These are phyloP conservation scores for Neurospora sp. DNA, from an alignment of 2,329 filamentous ascomycete species.

Conservation along the genomic window DNA sequence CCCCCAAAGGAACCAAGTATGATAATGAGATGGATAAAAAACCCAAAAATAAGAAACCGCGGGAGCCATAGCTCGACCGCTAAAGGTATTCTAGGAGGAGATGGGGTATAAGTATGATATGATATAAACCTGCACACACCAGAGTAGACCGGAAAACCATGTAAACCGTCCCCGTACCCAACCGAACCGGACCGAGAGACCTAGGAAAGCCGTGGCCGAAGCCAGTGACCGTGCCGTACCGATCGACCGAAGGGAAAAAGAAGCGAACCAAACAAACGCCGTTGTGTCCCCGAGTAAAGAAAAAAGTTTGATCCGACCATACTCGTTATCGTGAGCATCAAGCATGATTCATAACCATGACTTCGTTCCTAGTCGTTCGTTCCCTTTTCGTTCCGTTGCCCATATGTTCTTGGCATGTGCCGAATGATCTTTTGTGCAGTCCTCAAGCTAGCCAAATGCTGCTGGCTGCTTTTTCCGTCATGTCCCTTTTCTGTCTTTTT, in stretches of 20 bases:
- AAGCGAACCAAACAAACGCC: not conserved
- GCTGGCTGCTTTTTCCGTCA: not conserved
- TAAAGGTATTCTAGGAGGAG: not conserved
- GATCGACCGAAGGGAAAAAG: not conserved
- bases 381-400: not conserved
- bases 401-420: not conserved
- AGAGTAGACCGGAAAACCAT: too few relatives aligned
- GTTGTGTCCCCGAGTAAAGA: not conserved
- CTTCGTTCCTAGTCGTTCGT: not conserved
- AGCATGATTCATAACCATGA: not conserved
- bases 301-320: not conserved
- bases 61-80: slow-evolving; percentile 11
- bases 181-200: too few relatives aligned
- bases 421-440: not conserved
- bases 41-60: not conserved
- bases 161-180: not conserved
- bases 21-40: too few relatives aligned
- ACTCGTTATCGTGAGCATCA: not conserved
- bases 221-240: not conserved
- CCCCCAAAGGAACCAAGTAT: too few relatives aligned
- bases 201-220: too few relatives aligned
- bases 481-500: not conserved
- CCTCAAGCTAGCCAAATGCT: not conserved
- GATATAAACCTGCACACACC: not conserved
- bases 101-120: not conserved